These are phyloP conservation scores for Perilla frutescens DNA, from an alignment of 257 asterid genomes.

Conservation along the genomic window DNA sequence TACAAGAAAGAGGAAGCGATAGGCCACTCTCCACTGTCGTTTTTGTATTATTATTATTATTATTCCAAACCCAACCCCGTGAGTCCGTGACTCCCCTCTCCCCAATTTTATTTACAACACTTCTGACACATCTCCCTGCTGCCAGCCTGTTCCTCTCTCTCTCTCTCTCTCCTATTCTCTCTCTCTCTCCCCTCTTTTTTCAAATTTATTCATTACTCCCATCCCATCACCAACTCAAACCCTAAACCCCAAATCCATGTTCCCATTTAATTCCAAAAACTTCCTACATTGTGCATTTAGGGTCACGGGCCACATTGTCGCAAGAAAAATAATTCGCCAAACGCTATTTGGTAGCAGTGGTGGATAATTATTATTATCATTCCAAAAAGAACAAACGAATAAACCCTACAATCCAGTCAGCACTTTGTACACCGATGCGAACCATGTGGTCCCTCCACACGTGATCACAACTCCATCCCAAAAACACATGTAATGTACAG, in stretches of 20 bases:
- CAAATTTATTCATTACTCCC: neutral
- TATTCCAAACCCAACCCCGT: constrained; percentile 33
- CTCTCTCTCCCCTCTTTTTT: neutral
- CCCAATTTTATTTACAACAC: constrained; percentile 25
- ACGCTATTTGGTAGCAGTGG: neutral
- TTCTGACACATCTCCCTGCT: constrained; percentile 49
- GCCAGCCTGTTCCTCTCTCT: constrained; percentile 42
- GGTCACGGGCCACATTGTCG: constrained; percentile 24
- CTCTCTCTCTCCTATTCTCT: too few relatives aligned
- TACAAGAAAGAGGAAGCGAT: neutral
- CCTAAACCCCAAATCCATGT: neutral
- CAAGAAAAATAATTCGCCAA: neutral
- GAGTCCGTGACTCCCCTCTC: neutral
- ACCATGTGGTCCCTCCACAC: constrained; percentile 40
- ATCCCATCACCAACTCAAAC: neutral
- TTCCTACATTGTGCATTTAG: neutral
- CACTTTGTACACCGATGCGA: constrained; percentile 24
- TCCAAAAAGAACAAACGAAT: constrained; percentile 18
- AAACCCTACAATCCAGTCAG: constrained; percentile 21
- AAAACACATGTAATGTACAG: constrained; percentile 25
- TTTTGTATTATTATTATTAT: constrained; percentile 32
- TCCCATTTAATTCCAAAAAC: constrained; percentile 9
- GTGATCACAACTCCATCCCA: constrained; percentile 22
- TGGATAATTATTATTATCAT: neutral
- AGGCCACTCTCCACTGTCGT: constrained; percentile 5